phyloP scores from a whole-genome alignment of 331 rosid genomes.

The Rhamnella rubrinervis region DNA sequence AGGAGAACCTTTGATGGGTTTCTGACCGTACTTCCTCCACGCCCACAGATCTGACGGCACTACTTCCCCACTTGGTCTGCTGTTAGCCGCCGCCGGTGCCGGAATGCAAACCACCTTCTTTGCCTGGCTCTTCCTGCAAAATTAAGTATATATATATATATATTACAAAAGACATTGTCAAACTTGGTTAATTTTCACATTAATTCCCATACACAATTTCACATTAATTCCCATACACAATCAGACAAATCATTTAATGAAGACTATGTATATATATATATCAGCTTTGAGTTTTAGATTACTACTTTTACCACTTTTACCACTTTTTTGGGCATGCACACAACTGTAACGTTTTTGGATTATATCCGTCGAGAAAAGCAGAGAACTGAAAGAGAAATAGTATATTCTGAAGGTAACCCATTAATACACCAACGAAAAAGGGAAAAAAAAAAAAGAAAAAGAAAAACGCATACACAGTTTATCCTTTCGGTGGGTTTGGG shows the following conservation, averaged over 20 bases:
- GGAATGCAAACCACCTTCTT: constrained; percentile 94
- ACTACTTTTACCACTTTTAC: too few species aligned
- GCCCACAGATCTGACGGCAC: constrained; percentile 99
- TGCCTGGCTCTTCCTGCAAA: constrained; percentile 77
- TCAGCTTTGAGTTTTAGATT: neutral
- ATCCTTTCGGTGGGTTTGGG: constrained; percentile 25
- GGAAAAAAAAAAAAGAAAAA: neutral
- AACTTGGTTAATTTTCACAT: neutral
- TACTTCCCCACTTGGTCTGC: constrained; percentile 88
- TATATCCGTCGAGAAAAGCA: neutral
- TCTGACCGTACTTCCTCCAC: constrained; percentile 98
- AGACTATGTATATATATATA: neutral
- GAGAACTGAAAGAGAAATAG: neutral
- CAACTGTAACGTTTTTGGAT: neutral
- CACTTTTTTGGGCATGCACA: neutral
- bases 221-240: neutral
- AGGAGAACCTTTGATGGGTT: constrained; percentile 98
- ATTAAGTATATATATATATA: neutral
- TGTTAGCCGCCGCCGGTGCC: constrained; percentile 84
- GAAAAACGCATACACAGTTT: neutral
- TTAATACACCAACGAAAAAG: too few species aligned
- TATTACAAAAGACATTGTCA: too few species aligned
- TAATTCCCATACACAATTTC: neutral
- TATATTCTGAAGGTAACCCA: neutral
- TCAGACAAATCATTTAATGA: too few species aligned